Conservation (phyloP, 768 basidiomycete species). For the Phylloporus sp. region DNA sequence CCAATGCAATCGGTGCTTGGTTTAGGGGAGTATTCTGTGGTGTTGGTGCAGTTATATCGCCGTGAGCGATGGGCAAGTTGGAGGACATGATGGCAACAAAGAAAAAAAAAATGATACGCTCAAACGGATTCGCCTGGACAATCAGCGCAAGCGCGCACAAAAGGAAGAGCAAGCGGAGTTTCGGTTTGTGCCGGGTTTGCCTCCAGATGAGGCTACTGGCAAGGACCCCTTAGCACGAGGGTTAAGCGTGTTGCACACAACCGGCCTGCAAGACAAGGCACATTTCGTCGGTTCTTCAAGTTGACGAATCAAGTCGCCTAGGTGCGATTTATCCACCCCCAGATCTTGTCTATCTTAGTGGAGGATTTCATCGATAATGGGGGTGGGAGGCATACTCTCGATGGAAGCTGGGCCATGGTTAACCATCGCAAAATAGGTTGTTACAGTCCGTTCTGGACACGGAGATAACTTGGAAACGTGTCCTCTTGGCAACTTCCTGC, state of each 20-base stretch:
- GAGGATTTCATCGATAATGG: not conserved
- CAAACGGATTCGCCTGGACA: slow-evolving; percentile 15
- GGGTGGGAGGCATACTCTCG: not conserved
- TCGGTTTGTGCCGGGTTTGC: slow-evolving; percentile 29
- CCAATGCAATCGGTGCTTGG: slow-evolving; percentile 73
- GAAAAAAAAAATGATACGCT: slow-evolving; percentile 20
- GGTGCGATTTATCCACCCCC: too few relatives aligned
- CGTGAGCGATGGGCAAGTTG: slow-evolving; percentile 58
- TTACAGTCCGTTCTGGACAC: not conserved
- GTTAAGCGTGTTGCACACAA: too few relatives aligned
- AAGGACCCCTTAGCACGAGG: too few relatives aligned
- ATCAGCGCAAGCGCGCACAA: slow-evolving; percentile 25
- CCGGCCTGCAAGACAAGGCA: too few relatives aligned
- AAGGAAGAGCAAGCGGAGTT: slow-evolving; percentile 32
- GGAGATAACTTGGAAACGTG: not conserved
- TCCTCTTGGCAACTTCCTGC: not conserved
- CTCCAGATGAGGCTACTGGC: too few relatives aligned
- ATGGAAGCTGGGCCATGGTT: not conserved
- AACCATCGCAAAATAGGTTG: not conserved
- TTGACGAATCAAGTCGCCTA: too few relatives aligned
- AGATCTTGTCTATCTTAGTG: too few relatives aligned
- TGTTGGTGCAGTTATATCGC: slow-evolving; percentile 79
- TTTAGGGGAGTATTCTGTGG: slow-evolving; percentile 90
- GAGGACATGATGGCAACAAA: slow-evolving; percentile 54
- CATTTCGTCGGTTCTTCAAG: too few relatives aligned